Conservation (phyloP, 257 asterid genomes). For the Fraxinus excelsior region DNA sequence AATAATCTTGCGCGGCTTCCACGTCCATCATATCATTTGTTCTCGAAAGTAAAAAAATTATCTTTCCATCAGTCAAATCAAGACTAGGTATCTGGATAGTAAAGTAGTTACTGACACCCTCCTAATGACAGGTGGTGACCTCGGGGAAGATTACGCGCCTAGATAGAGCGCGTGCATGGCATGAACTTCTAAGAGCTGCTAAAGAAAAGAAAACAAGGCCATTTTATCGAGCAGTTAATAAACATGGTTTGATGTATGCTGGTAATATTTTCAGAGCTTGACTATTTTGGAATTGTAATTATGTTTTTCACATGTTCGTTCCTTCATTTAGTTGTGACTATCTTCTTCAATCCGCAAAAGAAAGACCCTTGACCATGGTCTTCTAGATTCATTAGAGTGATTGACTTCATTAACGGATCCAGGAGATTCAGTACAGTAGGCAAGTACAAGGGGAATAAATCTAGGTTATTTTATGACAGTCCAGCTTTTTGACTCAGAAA, state of each 20-base stretch:
- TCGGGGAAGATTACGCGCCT: constrained; percentile 67
- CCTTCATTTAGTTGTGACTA: too few species aligned
- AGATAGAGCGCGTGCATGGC: constrained; percentile 78
- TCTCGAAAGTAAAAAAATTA: constrained; percentile 53
- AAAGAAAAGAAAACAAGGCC: constrained; percentile 71
- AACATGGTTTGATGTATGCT: constrained; percentile 88
- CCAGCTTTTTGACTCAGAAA: too few species aligned
- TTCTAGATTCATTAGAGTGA: too few species aligned
- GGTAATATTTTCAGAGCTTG: constrained; percentile 43
- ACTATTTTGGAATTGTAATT: background rate
- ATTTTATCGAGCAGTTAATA: constrained; percentile 74
- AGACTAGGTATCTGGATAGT: constrained; percentile 11
- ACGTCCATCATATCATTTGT: constrained; percentile 81
- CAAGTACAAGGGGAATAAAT: too few species aligned
- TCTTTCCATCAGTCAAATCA: background rate
- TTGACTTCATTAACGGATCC: too few species aligned
- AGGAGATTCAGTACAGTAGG: too few species aligned
- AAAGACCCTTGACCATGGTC: too few species aligned
- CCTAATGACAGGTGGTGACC: constrained; percentile 60
- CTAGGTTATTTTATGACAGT: too few species aligned
- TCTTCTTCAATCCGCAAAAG: too few species aligned
- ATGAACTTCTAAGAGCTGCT: constrained; percentile 73
- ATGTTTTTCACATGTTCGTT: too few species aligned
- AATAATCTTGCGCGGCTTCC: constrained; percentile 78
- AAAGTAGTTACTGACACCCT: constrained; percentile 9